Percentiles rank a stretch among this genome's conserved stretches.
Evolutionary conservation across 1,139 yeast species (phyloP).

Genomic region (Arxiozyma slooffiae): DNA sequence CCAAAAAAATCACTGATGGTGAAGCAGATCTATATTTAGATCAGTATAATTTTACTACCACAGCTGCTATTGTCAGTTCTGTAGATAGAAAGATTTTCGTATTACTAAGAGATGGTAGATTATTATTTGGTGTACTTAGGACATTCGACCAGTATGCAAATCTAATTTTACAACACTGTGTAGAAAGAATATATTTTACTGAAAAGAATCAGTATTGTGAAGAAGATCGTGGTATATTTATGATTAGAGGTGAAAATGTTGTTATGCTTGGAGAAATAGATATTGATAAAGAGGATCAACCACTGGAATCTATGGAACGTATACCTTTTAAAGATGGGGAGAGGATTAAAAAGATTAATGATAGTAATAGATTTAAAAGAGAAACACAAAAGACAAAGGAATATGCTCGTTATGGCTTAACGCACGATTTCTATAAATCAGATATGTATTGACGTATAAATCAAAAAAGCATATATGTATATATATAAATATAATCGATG

Average conservation of each 20-base stretch:
- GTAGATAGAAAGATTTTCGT: conserved; percentile 75
- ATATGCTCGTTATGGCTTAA: conserved; percentile 44
- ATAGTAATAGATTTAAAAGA: conserved; percentile 32
- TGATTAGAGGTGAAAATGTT: conserved; percentile 94
- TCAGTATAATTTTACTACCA: conserved; percentile 85
- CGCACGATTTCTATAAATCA: conserved; percentile 44
- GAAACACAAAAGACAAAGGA: conserved; percentile 43
- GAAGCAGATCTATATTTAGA: conserved; percentile 37
- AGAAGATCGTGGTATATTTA: conserved; percentile 63
- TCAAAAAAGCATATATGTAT: too few species aligned
- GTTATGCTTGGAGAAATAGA: conserved; percentile 94
- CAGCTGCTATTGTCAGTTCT: conserved; percentile 90
- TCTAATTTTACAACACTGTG: conserved; percentile 80
- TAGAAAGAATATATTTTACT: conserved; percentile 68
- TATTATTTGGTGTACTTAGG: conserved; percentile 79
- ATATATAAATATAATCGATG: too few species aligned
- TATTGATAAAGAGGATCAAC: conserved; percentile 74
- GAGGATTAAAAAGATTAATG: conserved; percentile 35
- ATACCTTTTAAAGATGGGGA: conserved; percentile 57
- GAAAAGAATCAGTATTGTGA: conserved; percentile 56
- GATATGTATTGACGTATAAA: conserved; percentile 38
- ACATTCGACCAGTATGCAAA: conserved; percentile 95
- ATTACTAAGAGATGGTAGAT: conserved; percentile 80
- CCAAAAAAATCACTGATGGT: conserved; percentile 27
- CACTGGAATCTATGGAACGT: conserved; percentile 46